Evolutionary conservation across 2,329 filamentous ascomycete species (phyloP).

Genomic region (Cytospora piceicola): DNA sequence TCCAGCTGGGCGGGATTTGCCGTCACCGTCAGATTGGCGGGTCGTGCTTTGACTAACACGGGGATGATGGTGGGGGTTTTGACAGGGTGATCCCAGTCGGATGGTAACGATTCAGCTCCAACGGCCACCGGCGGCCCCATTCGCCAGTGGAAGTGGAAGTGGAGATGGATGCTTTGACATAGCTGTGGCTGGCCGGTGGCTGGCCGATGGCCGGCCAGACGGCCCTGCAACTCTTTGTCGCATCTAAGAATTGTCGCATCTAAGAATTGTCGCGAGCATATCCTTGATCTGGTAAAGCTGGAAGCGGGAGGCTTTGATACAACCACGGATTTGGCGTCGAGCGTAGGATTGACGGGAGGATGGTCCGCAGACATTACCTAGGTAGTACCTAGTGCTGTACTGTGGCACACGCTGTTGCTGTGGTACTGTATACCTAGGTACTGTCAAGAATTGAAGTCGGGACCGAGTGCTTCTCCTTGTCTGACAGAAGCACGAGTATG

Average conservation of each 20-base stretch:
- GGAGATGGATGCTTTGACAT: constrained; percentile 18
- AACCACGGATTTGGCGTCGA: constrained; percentile 16
- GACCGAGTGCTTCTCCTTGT: constrained; percentile 21
- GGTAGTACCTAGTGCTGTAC: background rate
- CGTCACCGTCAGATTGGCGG: constrained; percentile 25
- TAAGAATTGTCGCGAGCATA: constrained; percentile 23
- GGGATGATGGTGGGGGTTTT: constrained; percentile 1
- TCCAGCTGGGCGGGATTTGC: constrained; percentile 25
- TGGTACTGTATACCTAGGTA: background rate
- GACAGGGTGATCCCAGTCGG: constrained; percentile 25
- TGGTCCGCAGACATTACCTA: constrained; percentile 13
- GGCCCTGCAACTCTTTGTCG: constrained; percentile 17
- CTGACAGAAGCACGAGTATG: constrained; percentile 14
- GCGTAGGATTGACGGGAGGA: constrained; percentile 20
- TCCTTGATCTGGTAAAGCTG: constrained; percentile 10
- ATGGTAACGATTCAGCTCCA: constrained; percentile 23
- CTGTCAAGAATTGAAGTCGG: constrained; percentile 5
- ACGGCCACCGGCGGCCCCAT: background rate
- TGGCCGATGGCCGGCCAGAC: background rate
- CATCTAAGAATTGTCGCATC: constrained; percentile 21
- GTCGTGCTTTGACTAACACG: constrained; percentile 18
- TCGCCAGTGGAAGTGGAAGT: constrained; percentile 11
- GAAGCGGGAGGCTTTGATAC: constrained; percentile 15
- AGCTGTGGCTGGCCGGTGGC: constrained; percentile 7
- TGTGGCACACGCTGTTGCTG: background rate